Conservation (phyloP, 1,139 yeast species). For the Pneumocystis canis region DNA sequence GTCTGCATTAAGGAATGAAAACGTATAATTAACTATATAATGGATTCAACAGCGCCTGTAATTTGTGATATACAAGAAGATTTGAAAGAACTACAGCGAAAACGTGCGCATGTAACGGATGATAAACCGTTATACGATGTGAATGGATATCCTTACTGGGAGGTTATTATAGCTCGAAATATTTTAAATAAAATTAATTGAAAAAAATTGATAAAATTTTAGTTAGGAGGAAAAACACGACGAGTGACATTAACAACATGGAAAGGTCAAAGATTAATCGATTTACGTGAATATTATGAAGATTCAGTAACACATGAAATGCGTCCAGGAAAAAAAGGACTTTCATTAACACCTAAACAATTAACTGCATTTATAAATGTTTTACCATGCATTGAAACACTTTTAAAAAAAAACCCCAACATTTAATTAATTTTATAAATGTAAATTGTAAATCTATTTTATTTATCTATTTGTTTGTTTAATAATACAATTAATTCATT, state of each 20-base stretch:
- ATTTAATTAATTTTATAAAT: no score
- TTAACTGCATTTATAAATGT: not conserved
- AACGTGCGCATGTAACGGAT: not conserved
- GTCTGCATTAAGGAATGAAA: no score
- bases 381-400: not conserved
- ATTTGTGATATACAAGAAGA: no score
- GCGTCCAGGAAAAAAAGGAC: slow-evolving; percentile 3
- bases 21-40: no score
- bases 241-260: not conserved
- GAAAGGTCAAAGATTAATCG: not conserved
- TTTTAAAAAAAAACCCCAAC: no score
- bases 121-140: not conserved
- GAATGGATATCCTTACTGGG: not conserved
- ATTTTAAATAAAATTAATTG: no score
- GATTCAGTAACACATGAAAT: not conserved
- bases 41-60: no score
- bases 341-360: slow-evolving; percentile 17
- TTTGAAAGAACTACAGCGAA: not conserved
- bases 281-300: not conserved
- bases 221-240: slow-evolving; percentile 7
- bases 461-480: no score
- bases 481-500: no score
- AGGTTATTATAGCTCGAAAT: no score
- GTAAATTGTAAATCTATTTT: no score
- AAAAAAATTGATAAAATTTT: no score